phyloP scores from a whole-genome alignment of 1,284 basidiomycete species.

The Sanguinoderma infundibulare region DNA sequence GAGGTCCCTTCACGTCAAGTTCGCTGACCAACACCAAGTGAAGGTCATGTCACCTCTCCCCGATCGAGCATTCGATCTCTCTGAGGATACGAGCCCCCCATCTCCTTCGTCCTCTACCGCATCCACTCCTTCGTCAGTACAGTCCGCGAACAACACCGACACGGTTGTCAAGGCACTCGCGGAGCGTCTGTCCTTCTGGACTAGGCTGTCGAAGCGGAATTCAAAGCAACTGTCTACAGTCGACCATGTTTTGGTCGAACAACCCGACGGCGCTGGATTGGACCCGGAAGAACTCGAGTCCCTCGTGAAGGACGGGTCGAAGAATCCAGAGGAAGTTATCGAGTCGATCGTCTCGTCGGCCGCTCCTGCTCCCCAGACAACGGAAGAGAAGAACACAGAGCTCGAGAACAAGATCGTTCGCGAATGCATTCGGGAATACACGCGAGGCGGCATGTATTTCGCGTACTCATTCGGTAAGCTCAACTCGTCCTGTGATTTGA shows the following conservation, averaged over 20 bases:
- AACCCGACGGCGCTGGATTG: constrained; percentile 31
- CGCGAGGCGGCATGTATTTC: constrained; percentile 83
- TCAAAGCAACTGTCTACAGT: constrained; percentile 12
- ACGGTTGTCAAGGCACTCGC: constrained; percentile 66
- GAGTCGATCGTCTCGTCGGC: constrained; percentile 58
- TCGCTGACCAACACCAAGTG: constrained; percentile 46
- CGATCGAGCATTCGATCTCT: constrained; percentile 26
- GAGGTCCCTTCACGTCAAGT: constrained; percentile 49
- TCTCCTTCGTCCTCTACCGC: constrained; percentile 48
- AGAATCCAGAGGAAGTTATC: constrained; percentile 55
- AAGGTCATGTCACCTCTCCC: constrained; percentile 44
- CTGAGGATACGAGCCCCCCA: constrained; percentile 29
- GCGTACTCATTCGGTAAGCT: constrained; percentile 73
- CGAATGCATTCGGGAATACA: constrained; percentile 71
- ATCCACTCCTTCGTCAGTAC: constrained; percentile 54
- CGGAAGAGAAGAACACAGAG: constrained; percentile 70
- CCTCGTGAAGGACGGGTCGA: constrained; percentile 51
- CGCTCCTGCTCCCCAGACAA: constrained; percentile 59
- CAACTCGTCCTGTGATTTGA: not conserved
- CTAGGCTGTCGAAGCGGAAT: constrained; percentile 49
- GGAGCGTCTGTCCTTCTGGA: constrained; percentile 76
- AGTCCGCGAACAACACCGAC: constrained; percentile 45
- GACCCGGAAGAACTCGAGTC: constrained; percentile 51
- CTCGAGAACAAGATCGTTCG: constrained; percentile 80
- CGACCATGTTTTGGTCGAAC: constrained; percentile 22